Conservation (phyloP, 2,329 filamentous ascomycete genomes). For the Monilinia polystroma region DNA sequence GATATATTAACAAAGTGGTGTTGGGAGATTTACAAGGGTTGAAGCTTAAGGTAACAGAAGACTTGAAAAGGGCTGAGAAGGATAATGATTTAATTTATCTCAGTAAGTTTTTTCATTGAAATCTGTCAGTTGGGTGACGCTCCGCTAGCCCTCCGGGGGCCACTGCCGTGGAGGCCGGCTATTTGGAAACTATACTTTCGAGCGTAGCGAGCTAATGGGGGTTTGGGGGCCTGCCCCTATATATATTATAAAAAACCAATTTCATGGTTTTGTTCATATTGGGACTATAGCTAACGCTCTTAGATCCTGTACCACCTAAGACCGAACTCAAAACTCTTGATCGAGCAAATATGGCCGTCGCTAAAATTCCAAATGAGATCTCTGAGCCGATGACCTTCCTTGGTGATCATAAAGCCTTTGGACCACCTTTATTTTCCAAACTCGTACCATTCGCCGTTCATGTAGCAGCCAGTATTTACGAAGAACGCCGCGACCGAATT, state of each 20-base stretch:
- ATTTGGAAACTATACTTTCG: not conserved
- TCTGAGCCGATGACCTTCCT: constrained; percentile 76
- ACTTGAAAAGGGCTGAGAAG: constrained; percentile 87
- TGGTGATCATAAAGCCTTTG: constrained; percentile 77
- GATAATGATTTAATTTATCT: constrained; percentile 97
- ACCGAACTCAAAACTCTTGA: constrained; percentile 83
- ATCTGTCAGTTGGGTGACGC: not conserved
- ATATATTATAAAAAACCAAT: not conserved
- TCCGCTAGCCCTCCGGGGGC: constrained; percentile 15
- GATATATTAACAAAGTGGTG: constrained; percentile 79
- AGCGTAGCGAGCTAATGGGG: not conserved
- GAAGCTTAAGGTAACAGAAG: constrained; percentile 79
- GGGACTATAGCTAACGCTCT: constrained; percentile 38
- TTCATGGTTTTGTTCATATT: not conserved
- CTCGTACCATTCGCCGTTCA: constrained; percentile 95
- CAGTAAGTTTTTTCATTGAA: constrained; percentile 47
- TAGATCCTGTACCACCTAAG: constrained; percentile 78
- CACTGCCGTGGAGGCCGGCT: constrained; percentile 13
- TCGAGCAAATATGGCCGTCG: constrained; percentile 81
- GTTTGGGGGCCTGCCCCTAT: constrained; percentile 1
- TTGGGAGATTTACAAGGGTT: constrained; percentile 78
- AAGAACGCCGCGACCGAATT: constrained; percentile 83
- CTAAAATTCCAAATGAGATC: constrained; percentile 78
- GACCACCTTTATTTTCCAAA: constrained; percentile 81
- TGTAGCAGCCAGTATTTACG: constrained; percentile 91